These are phyloP conservation scores for Thermoascus crustaceus DNA, from an alignment of 2,329 filamentous ascomycete genomes.

Conservation along the genomic window DNA sequence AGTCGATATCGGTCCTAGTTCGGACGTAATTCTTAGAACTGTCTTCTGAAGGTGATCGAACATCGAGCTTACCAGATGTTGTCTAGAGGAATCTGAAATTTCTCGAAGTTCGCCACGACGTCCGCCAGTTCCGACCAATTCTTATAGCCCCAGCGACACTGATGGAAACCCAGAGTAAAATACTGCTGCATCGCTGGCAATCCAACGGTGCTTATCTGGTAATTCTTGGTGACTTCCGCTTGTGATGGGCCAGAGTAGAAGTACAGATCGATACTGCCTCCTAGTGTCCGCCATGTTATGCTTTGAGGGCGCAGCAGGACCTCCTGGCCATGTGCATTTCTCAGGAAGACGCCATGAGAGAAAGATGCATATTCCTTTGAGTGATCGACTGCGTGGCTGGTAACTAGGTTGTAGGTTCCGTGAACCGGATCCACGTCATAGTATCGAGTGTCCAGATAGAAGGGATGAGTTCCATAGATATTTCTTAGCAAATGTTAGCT, in stretches of 20 bases:
- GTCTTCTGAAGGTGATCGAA: not conserved
- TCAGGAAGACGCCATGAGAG: conserved; percentile 68
- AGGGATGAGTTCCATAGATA: conserved; percentile 67
- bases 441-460: conserved; percentile 74
- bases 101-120: conserved; percentile 46
- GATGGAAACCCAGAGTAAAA: conserved; percentile 73
- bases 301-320: conserved; percentile 55
- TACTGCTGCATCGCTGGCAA: conserved; percentile 73
- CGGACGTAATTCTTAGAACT: not conserved
- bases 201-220: conserved; percentile 59
- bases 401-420: conserved; percentile 46
- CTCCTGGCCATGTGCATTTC: conserved; percentile 71
- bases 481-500: conserved; percentile 38
- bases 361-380: conserved; percentile 54
- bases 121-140: conserved; percentile 62
- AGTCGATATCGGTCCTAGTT: conserved; percentile 41
- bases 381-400: conserved; percentile 44
- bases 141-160: conserved; percentile 74
- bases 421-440: conserved; percentile 47
- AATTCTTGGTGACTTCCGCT: conserved; percentile 60
- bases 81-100: conserved; percentile 50
- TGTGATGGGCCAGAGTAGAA: conserved; percentile 68
- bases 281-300: conserved; percentile 65
- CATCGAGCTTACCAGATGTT: conserved; percentile 33
- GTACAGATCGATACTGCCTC: conserved; percentile 70